Percentiles rank a stretch among this genome's conserved stretches.
Evolutionary conservation across 371 early-diverging fungal species (phyloP).

Genomic region (Cladochytrium tenue): DNA sequence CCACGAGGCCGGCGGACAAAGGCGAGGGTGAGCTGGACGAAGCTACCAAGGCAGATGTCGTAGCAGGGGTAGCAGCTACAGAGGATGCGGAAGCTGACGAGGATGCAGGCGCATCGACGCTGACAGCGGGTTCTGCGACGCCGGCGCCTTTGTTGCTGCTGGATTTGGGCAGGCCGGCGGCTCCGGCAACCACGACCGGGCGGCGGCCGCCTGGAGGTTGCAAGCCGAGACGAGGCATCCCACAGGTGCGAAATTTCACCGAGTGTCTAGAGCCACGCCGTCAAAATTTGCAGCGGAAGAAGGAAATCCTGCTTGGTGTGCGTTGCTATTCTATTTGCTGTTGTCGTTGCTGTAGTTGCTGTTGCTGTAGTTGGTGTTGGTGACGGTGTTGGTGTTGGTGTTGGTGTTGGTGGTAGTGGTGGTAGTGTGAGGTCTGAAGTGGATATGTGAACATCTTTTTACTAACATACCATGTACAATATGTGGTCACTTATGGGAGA

Average conservation of each 20-base stretch:
- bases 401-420: not conserved
- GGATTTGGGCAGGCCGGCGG: not conserved
- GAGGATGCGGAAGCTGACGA: too few species aligned
- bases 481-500: not conserved
- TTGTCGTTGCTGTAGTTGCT: slow-evolving; percentile 15
- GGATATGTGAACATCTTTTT: not conserved
- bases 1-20: too few species aligned
- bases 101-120: not conserved
- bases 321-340: not conserved
- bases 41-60: too few species aligned
- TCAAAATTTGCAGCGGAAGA: not conserved
- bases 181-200: not conserved
- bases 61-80: too few species aligned
- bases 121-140: not conserved
- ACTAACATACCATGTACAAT: not conserved
- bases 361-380: slow-evolving; percentile 10
- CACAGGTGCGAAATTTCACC: not conserved
- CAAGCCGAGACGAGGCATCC: not conserved
- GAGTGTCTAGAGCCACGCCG: not conserved
- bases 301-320: not conserved
- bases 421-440: not conserved
- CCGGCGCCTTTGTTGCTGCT: not conserved
- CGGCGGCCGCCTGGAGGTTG: not conserved
- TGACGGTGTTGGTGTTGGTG: slow-evolving; percentile 4
- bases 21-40: too few species aligned